Percentiles rank a stretch among this genome's conserved stretches.
These are phyloP conservation scores for Salicornia ramosissima DNA, from an alignment of 148 eudicot species.

Conservation along the genomic window DNA sequence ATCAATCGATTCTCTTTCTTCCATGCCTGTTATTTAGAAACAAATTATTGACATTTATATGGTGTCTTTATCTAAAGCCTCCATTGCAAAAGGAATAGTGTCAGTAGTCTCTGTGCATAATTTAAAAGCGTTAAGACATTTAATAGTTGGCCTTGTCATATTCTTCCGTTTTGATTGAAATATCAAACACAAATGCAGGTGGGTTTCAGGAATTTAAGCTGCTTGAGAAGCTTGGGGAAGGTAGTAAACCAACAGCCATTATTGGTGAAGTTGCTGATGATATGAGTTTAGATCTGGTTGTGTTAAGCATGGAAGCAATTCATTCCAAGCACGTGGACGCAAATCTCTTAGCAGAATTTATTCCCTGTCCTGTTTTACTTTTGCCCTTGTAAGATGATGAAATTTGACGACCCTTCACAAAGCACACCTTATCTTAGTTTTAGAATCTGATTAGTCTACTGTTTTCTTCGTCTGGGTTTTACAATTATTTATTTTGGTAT, in stretches of 20 bases:
- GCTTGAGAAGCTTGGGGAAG: slow-evolving; percentile 74
- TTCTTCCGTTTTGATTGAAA: slow-evolving; percentile 8
- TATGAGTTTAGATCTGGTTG: slow-evolving; percentile 75
- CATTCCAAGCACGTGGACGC: slow-evolving; percentile 97
- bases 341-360: slow-evolving; percentile 85
- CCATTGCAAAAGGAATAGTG: neutral
- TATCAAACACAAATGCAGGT: slow-evolving; percentile 29
- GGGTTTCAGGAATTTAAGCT: slow-evolving; percentile 75
- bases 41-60: neutral
- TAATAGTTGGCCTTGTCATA: neutral
- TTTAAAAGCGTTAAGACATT: neutral
- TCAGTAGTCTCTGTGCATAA: neutral
- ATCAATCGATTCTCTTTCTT: neutral
- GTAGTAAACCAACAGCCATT: slow-evolving; percentile 76
- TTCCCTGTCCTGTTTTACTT: slow-evolving; percentile 91
- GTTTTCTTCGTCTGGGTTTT: neutral
- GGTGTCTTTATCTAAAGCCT: neutral
- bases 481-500: slow-evolving; percentile 5
- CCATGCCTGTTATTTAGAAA: neutral
- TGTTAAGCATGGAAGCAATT: slow-evolving; percentile 98
- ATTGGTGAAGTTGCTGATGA: slow-evolving; percentile 90
- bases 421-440: slow-evolving; percentile 2
- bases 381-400: slow-evolving; percentile 49
- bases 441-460: slow-evolving; percentile 2
- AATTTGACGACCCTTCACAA: neutral